phyloP scores from a whole-genome alignment of 1,284 basidiomycete genomes.

The Hemileccinum hortonii region DNA sequence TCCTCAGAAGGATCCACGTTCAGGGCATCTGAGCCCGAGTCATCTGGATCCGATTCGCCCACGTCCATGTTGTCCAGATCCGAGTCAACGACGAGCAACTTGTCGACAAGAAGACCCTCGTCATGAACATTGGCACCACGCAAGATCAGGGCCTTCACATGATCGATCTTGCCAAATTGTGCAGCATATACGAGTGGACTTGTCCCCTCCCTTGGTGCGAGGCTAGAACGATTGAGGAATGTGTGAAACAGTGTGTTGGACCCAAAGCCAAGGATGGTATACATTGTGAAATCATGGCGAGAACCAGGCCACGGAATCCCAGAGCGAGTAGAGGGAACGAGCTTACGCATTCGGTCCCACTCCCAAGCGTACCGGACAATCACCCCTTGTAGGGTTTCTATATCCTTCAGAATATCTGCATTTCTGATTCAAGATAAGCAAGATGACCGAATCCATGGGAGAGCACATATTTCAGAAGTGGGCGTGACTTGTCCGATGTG shows the following conservation, averaged over 20 bases:
- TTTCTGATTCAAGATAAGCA: background rate
- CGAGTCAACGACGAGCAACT: no score
- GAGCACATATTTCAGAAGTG: constrained; percentile 9
- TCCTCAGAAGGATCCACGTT: background rate
- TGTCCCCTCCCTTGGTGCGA: background rate
- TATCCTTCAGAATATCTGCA: background rate
- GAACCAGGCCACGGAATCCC: constrained; percentile 1
- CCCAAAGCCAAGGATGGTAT: constrained; percentile 6
- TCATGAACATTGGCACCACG: background rate
- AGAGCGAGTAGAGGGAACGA: background rate
- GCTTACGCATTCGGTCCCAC: constrained; percentile 7
- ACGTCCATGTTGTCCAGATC: background rate
- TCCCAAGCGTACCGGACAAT: background rate
- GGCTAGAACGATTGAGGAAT: background rate
- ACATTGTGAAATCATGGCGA: constrained; percentile 5
- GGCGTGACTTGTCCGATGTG: background rate
- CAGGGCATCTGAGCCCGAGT: background rate
- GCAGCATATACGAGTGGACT: constrained; percentile 14
- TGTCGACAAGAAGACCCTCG: background rate
- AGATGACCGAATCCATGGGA: constrained; percentile 10
- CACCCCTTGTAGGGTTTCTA: background rate
- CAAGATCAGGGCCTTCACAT: constrained; percentile 1
- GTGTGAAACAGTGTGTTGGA: constrained; percentile 1
- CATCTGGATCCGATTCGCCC: background rate
- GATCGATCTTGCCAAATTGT: background rate